Percentiles rank a stretch among this genome's conserved stretches.
These are phyloP conservation scores for Gossypium gossypioides DNA, from an alignment of 441 rosid species.

Conservation along the genomic window DNA sequence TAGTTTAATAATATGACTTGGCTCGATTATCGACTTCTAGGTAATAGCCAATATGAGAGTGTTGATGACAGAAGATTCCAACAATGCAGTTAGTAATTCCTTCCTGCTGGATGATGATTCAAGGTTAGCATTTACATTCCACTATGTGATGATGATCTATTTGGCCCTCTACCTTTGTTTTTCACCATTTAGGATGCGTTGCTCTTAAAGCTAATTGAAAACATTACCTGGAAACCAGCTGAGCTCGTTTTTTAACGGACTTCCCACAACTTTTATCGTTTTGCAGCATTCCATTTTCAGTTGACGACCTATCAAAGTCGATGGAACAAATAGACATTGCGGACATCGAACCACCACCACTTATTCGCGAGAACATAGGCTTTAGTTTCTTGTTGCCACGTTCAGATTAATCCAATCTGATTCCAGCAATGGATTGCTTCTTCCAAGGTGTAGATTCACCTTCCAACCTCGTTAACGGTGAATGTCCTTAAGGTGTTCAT, in stretches of 20 bases:
- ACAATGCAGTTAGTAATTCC: conserved; percentile 90
- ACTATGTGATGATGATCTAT: not conserved
- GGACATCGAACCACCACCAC: conserved; percentile 85
- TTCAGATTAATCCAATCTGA: conserved; percentile 27
- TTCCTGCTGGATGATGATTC: conserved; percentile 95
- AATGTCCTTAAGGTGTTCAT: conserved; percentile 6
- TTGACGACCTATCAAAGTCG: conserved; percentile 88
- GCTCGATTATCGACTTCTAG: conserved; percentile 22
- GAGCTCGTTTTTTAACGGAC: not conserved
- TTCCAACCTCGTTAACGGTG: conserved; percentile 8
- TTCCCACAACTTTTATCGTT: not conserved
- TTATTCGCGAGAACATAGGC: conserved; percentile 76
- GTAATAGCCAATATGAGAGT: conserved; percentile 93
- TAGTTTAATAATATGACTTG: not conserved
- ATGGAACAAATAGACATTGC: conserved; percentile 82
- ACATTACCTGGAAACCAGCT: not conserved
- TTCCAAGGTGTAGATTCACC: conserved; percentile 12
- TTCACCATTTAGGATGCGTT: not conserved
- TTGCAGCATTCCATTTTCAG: conserved; percentile 96
- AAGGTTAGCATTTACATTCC: conserved; percentile 32
- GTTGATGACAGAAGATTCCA: conserved; percentile 95
- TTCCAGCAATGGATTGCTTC: not conserved
- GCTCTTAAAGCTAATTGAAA: not conserved
- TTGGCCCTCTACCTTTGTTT: not conserved
- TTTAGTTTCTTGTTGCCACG: conserved; percentile 90